Conservation (phyloP, 192 early-diverging fungal genomes). For the Entomortierella chlamydospora region DNA sequence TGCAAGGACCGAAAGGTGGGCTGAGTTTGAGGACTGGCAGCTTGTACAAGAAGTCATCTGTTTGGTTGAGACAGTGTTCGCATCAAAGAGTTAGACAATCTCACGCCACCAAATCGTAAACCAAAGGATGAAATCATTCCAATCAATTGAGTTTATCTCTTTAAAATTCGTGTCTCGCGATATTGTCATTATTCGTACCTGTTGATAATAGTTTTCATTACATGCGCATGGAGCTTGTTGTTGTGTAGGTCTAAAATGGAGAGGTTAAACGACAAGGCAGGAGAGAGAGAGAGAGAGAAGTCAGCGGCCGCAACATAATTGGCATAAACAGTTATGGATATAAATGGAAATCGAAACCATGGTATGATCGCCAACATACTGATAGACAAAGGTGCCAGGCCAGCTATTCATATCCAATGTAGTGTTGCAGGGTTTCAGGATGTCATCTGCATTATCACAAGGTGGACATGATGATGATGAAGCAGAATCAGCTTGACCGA, state of each 20-base stretch:
- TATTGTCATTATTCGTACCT: conserved; percentile 25
- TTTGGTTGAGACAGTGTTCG: not conserved
- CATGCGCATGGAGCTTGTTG: conserved; percentile 27
- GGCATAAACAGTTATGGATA: not conserved
- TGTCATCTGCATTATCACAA: conserved; percentile 6
- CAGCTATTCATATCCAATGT: conserved; percentile 12
- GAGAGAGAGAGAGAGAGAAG: too few species aligned
- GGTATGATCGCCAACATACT: conserved; percentile 22
- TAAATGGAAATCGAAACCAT: too few species aligned
- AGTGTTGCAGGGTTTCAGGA: conserved; percentile 7
- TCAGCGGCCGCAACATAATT: too few species aligned
- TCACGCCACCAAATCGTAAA: conserved; percentile 4
- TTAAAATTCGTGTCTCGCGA: too few species aligned
- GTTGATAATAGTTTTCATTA: conserved; percentile 26
- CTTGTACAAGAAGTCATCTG: conserved; percentile 5
- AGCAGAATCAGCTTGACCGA: conserved; percentile 14
- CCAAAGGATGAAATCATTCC: too few species aligned
- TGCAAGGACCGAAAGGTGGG: not conserved
- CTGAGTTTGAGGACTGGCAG: conserved; percentile 13
- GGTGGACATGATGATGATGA: conserved; percentile 19
- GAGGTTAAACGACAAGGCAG: not conserved
- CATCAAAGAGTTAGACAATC: not conserved
- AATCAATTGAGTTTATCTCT: too few species aligned
- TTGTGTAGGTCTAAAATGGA: conserved; percentile 5
- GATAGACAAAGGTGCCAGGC: conserved; percentile 23